phyloP scores from a whole-genome alignment of 2,329 filamentous ascomycete species.

The Xylariaceae sp. region DNA sequence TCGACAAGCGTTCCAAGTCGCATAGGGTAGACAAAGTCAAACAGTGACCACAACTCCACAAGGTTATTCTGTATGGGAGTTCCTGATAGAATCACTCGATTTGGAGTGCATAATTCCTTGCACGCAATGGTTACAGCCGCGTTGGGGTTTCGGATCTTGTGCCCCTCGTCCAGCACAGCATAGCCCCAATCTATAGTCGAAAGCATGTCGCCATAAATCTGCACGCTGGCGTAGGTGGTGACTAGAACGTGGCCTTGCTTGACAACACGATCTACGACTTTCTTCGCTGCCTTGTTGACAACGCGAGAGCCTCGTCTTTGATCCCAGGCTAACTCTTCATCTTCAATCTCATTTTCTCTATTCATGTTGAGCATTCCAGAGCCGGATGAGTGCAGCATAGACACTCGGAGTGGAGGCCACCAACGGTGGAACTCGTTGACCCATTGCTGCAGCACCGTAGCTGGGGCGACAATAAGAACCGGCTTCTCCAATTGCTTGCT shows the following conservation, averaged over 20 bases:
- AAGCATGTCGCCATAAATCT: slow-evolving; percentile 81
- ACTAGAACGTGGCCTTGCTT: slow-evolving; percentile 88
- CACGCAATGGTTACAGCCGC: slow-evolving; percentile 91
- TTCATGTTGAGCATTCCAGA: slow-evolving; percentile 90
- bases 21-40: slow-evolving; percentile 98
- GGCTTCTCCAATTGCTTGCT: slow-evolving; percentile 82
- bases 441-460: slow-evolving; percentile 95
- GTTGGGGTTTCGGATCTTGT: slow-evolving; percentile 97
- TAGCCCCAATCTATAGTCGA: slow-evolving; percentile 88
- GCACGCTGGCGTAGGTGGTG: slow-evolving; percentile 93
- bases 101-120: slow-evolving; percentile 87
- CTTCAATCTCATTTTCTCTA: slow-evolving; percentile 56
- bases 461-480: slow-evolving; percentile 87
- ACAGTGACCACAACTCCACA: slow-evolving; percentile 49
- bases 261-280: slow-evolving; percentile 78
- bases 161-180: slow-evolving; percentile 91
- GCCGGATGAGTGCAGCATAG: slow-evolving; percentile 90
- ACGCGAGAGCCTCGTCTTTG: slow-evolving; percentile 47
- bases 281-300: slow-evolving; percentile 67
- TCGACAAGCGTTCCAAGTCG: slow-evolving; percentile 86
- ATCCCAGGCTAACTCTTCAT: slow-evolving; percentile 54
- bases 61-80: slow-evolving; percentile 57
- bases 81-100: slow-evolving; percentile 89
- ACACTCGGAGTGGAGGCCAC: slow-evolving; percentile 98
- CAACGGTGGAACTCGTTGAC: slow-evolving; percentile 97